These are phyloP conservation scores for Aspergillus fischeri DNA, from an alignment of 2,329 filamentous ascomycete genomes.

Conservation along the genomic window DNA sequence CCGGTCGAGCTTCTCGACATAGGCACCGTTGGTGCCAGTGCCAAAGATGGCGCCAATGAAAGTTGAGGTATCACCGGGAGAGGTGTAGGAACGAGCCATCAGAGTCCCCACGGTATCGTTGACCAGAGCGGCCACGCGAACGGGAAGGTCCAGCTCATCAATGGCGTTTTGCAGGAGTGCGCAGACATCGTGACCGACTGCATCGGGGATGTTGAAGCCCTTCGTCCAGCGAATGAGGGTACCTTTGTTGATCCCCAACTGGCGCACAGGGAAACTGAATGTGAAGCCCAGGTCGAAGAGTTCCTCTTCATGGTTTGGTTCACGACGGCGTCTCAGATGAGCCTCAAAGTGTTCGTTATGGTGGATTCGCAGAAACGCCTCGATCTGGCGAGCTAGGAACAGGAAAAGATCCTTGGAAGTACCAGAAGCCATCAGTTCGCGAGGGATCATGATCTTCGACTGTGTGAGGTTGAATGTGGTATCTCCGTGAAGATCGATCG, in stretches of 20 bases:
- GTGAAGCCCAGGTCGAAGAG: constrained; percentile 97
- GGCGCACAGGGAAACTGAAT: constrained; percentile 94
- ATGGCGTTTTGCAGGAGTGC: constrained; percentile 84
- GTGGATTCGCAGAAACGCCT: constrained; percentile 78
- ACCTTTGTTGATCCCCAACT: constrained; percentile 92
- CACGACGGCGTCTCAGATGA: constrained; percentile 60
- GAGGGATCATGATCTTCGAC: constrained; percentile 87
- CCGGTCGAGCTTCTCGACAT: constrained; percentile 84
- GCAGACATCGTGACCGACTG: constrained; percentile 91
- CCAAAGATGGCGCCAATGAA: constrained; percentile 96
- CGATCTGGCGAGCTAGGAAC: constrained; percentile 91
- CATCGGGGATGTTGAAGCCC: constrained; percentile 95
- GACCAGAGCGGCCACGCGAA: constrained; percentile 90
- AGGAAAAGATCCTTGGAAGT: constrained; percentile 82
- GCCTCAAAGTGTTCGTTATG: constrained; percentile 81
- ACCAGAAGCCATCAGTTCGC: constrained; percentile 83
- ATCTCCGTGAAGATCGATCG: constrained; percentile 87
- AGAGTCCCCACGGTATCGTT: constrained; percentile 97
- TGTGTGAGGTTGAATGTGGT: constrained; percentile 91
- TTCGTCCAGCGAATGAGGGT: constrained; percentile 96
- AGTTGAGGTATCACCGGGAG: constrained; percentile 78
- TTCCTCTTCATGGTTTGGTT: constrained; percentile 64
- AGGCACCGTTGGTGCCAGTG: constrained; percentile 95
- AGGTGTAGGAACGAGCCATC: constrained; percentile 95
- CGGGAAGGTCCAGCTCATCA: constrained; percentile 77